Evolutionary conservation across 768 basidiomycete genomes (phyloP).

Genomic region (Mycena polygramma): DNA sequence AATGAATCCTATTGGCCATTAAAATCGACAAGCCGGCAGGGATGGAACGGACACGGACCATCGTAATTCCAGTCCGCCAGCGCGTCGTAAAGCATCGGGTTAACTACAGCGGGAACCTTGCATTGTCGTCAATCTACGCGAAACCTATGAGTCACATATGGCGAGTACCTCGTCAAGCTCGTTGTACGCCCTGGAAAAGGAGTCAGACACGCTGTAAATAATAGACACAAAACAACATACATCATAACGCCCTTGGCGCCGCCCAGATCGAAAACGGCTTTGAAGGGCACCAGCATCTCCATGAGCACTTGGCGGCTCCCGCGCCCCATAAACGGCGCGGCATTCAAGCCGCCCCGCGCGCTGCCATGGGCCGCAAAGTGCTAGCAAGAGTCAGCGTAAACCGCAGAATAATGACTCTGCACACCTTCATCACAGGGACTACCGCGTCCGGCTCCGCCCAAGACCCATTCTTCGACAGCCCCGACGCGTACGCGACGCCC

Average conservation of each 20-base stretch:
- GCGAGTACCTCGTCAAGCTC: slow-evolving; percentile 39
- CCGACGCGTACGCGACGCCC: slow-evolving; percentile 42
- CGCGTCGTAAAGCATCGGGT: slow-evolving; percentile 42
- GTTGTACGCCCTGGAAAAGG: slow-evolving; percentile 39
- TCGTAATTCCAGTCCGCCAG: slow-evolving; percentile 44
- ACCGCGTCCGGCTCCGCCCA: slow-evolving; percentile 43
- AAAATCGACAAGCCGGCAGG: too few species aligned
- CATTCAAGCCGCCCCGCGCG: slow-evolving; percentile 41
- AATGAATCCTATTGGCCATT: slow-evolving; percentile 31
- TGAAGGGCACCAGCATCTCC: slow-evolving; percentile 45
- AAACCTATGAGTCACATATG: neutral
- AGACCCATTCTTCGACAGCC: slow-evolving; percentile 43
- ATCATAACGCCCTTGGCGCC: slow-evolving; percentile 44
- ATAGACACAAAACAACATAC: slow-evolving; percentile 18
- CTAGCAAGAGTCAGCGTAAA: slow-evolving; percentile 16
- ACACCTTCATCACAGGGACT: slow-evolving; percentile 44
- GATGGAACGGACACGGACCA: slow-evolving; percentile 26
- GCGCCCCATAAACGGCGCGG: slow-evolving; percentile 40
- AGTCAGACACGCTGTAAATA: neutral
- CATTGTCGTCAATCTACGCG: neutral
- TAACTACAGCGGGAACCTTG: slow-evolving; percentile 39
- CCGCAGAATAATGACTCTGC: neutral
- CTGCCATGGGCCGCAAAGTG: slow-evolving; percentile 45
- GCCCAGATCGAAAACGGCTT: slow-evolving; percentile 41
- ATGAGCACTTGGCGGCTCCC: slow-evolving; percentile 40